Evolutionary conservation across 345 rosid genomes (phyloP), one percentile per base, ranked within the genome.

Genomic region (Bruguiera gymnorhiza): DNA sequence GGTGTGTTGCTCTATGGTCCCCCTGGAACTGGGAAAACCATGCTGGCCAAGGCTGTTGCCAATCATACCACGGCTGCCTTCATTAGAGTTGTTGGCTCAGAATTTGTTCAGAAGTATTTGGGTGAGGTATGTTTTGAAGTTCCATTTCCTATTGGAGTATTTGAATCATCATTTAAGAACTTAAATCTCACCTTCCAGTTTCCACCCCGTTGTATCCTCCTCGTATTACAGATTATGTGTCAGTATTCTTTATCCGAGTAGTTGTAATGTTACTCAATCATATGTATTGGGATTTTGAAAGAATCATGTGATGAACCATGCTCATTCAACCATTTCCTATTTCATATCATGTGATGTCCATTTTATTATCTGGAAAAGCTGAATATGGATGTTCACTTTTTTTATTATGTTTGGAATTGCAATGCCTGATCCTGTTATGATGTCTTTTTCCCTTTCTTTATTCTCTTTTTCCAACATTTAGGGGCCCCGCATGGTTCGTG

Each of bases 401-500:
- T 31, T 31, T 66, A 8, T 52, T 27, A 34, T n/a, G 29, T 29
- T 8, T 69, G 19, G 57, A 48, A 6, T n/a, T 8, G 26, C 18
- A 32, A 19, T 70, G 59, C 5, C 18, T 43, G 18, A 18, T 18
- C 50, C 50, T 43, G 30, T 31, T 51, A 16, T 34, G 13, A n/a
- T 32, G 8, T 23, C 32, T 32, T 4, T 53, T 52, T 34, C 11
- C 7, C 37, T 16, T 18, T 36, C 24, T 23, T 59, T 57, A 69
- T 79, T 62, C 52, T 31, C 6, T 39, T 70, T 66, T 13, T 36
- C 55, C 71, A n/a, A 46, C 50, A 43, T 62, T 67, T 72, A 93
- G 98, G 98, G 98, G 11, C 98, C 98, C n/a, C 83, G 98, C 24
- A 94, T 94, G 98, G 98, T 94, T 60, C 96, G 98, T 70, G 98